Evolutionary conservation across 1,284 basidiomycete species (phyloP).

Genomic region (Cutaneotrichosporon spelunceum): DNA sequence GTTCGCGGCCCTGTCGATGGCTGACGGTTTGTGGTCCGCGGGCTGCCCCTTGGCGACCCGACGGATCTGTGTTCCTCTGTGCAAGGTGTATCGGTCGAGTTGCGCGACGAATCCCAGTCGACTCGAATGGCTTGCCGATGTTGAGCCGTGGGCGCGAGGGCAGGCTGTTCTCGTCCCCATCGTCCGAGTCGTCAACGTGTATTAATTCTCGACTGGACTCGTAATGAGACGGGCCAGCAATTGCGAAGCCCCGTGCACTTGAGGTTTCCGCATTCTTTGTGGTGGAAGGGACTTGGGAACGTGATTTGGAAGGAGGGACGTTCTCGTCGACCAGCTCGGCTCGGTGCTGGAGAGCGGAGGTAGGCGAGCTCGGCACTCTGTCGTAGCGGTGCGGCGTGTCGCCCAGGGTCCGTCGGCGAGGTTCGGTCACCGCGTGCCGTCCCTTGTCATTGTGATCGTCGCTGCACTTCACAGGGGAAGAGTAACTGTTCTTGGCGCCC

Average conservation of each 20-base stretch:
- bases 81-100: not conserved
- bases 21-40: not conserved
- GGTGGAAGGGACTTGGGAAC: not conserved
- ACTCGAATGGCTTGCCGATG: conserved; percentile 8
- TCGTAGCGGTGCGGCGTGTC: not conserved
- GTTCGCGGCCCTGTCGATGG: not conserved
- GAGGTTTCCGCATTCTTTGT: not conserved
- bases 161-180: not conserved
- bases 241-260: not conserved
- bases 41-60: not conserved
- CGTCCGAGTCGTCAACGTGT: not conserved
- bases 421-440: not conserved
- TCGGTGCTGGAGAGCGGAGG: not conserved
- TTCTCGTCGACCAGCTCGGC: not conserved
- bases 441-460: not conserved
- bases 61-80: not conserved
- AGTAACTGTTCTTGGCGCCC: not conserved
- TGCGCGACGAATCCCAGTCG: not conserved
- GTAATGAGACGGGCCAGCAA: not conserved
- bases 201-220: not conserved
- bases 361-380: not conserved
- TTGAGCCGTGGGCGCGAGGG: not conserved
- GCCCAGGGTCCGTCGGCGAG: not conserved
- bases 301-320: not conserved
- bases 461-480: not conserved